Evolutionary conservation across 768 basidiomycete species (phyloP).

Genomic region (Pisolithus orientalis): DNA sequence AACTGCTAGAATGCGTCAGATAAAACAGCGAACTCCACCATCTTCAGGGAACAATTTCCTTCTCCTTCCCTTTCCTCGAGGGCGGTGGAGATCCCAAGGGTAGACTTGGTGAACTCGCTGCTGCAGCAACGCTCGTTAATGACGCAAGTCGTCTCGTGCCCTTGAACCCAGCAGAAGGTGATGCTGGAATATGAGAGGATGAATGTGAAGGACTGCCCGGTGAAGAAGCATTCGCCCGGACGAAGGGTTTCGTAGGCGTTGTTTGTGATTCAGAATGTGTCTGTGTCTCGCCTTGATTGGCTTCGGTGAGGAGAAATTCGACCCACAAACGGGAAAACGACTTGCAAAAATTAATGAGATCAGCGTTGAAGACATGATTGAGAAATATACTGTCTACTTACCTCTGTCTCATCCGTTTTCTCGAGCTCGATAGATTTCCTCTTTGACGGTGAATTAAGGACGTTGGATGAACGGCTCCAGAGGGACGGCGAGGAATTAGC

Average conservation of each 20-base stretch:
- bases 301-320: conserved; percentile 94
- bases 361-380: background rate
- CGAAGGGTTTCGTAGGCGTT: background rate
- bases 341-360: conserved; percentile 33
- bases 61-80: conserved; percentile 43
- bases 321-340: conserved; percentile 98
- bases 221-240: conserved; percentile 25
- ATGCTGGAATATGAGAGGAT: conserved; percentile 14
- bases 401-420: conserved; percentile 83
- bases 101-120: conserved; percentile 37
- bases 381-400: conserved; percentile 39
- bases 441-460: conserved; percentile 27
- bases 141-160: conserved; percentile 33
- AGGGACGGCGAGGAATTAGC: conserved; percentile 3
- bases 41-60: conserved; percentile 16
- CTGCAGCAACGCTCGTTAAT: conserved; percentile 30
- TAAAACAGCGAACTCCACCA: background rate
- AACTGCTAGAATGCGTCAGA: conserved; percentile 1
- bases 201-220: conserved; percentile 31
- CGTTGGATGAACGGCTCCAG: conserved; percentile 19
- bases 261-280: conserved; percentile 21
- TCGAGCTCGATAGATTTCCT: conserved; percentile 51
- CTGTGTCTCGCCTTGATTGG: conserved; percentile 36
- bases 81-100: conserved; percentile 28
- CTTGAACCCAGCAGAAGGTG: conserved; percentile 21